Percentiles rank a stretch among this genome's conserved stretches.
Conservation (phyloP, 805 yeast species). For the Suhomyces canberraensis region DNA sequence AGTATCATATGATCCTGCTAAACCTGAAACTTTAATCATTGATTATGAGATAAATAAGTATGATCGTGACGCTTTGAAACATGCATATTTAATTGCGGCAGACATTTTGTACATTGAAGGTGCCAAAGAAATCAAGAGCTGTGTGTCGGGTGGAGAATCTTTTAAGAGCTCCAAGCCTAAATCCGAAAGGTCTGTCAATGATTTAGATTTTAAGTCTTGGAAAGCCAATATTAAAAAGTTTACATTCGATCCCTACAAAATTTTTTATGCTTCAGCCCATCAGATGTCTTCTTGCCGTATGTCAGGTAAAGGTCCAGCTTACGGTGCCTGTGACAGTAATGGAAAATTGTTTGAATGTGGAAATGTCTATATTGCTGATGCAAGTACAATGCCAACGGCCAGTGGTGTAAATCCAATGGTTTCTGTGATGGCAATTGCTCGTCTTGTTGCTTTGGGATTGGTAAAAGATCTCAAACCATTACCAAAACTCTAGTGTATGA, state of each 20-base stretch:
- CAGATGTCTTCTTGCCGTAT: conserved; percentile 26
- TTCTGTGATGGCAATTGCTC: conserved; percentile 22
- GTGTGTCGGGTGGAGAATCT: conserved; percentile 9
- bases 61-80: conserved; percentile 12
- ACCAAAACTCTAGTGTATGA: conserved; percentile 4
- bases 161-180: conserved; percentile 16
- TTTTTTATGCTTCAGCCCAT: conserved; percentile 21
- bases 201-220: conserved; percentile 16
- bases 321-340: conserved; percentile 22
- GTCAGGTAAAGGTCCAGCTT: conserved; percentile 23
- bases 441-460: conserved; percentile 17
- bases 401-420: conserved; percentile 28
- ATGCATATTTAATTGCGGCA: conserved; percentile 15
- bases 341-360: conserved; percentile 23
- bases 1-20: conserved; percentile 12
- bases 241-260: conserved; percentile 11
- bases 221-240: conserved; percentile 9
- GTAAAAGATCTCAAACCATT: conserved; percentile 13
- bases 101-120: conserved; percentile 21
- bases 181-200: conserved; percentile 12
- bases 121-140: conserved; percentile 17
- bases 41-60: conserved; percentile 16
- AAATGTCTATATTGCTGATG: conserved; percentile 24
- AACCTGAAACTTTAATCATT: conserved; percentile 10
- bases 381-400: conserved; percentile 25